Percentiles rank a stretch among this genome's conserved stretches.
Evolutionary conservation across 345 rosid species (phyloP).

Genomic region (Anastatica hierochuntica): DNA sequence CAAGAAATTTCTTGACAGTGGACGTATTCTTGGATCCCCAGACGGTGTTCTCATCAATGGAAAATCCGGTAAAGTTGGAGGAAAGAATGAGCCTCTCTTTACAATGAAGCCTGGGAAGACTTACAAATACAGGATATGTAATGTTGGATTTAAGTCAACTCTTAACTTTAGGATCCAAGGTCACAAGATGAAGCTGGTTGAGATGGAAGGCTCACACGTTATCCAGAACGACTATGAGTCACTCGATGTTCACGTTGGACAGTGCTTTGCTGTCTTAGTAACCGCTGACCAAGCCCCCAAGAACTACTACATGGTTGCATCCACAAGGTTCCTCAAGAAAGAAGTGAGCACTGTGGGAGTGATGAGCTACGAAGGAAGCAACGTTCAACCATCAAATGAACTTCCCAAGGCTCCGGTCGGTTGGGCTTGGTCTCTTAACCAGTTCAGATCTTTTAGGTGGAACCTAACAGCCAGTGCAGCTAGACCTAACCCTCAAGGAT

Average conservation of each 20-base stretch:
- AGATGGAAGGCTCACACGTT: constrained; percentile 47
- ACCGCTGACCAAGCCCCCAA: constrained; percentile 43
- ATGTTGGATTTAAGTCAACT: constrained; percentile 43
- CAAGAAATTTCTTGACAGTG: constrained; percentile 40
- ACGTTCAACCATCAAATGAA: constrained; percentile 25
- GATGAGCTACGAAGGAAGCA: constrained; percentile 39
- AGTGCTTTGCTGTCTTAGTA: constrained; percentile 48
- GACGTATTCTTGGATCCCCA: constrained; percentile 42
- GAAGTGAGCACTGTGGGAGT: constrained; percentile 31
- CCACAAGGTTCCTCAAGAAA: constrained; percentile 45
- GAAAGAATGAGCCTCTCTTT: constrained; percentile 33
- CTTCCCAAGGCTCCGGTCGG: constrained; percentile 47
- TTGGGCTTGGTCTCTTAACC: constrained; percentile 70
- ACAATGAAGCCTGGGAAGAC: constrained; percentile 58
- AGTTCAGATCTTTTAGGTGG: constrained; percentile 70
- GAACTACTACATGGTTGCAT: constrained; percentile 55
- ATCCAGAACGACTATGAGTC: constrained; percentile 59
- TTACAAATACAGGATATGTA: constrained; percentile 58
- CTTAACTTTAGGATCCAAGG: constrained; percentile 63
- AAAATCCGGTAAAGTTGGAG: constrained; percentile 32
- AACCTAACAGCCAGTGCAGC: too few species aligned
- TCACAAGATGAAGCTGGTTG: constrained; percentile 61
- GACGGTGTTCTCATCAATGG: constrained; percentile 60
- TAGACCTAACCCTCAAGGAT: constrained; percentile 81
- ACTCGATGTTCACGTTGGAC: constrained; percentile 65